A percentile compares a stretch with the other conserved stretches of the same genome.
Conservation (phyloP, 2,329 filamentous ascomycete species). For the Graphilbum ipis-grandicollis region DNA sequence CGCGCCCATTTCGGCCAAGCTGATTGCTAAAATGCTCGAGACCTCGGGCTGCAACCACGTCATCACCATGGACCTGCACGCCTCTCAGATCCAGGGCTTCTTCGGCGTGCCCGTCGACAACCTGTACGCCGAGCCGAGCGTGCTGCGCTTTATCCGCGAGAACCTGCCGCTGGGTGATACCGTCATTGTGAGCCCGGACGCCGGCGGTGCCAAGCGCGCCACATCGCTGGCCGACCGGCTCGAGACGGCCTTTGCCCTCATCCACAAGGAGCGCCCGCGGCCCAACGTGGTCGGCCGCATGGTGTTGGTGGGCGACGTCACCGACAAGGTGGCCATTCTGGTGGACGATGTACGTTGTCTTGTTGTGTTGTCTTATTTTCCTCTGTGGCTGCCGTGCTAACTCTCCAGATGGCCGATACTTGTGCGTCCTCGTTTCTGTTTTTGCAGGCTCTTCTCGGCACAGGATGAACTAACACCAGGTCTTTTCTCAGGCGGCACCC, state of each 20-base stretch:
- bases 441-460: no score
- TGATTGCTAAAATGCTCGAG: slow-evolving; percentile 96
- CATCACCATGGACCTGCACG: slow-evolving; percentile 79
- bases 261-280: slow-evolving; percentile 87
- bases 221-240: slow-evolving; percentile 86
- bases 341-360: slow-evolving; percentile 27
- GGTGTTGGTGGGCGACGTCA: slow-evolving; percentile 89
- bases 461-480: no score
- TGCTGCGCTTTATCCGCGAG: slow-evolving; percentile 78
- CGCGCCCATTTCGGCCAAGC: slow-evolving; percentile 88
- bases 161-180: slow-evolving; percentile 68
- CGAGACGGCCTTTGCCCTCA: slow-evolving; percentile 80
- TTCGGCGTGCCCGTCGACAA: slow-evolving; percentile 72
- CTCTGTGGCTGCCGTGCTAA: neutral
- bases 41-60: slow-evolving; percentile 54
- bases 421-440: no score
- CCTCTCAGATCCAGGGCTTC: slow-evolving; percentile 42
- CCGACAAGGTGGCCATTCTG: slow-evolving; percentile 81
- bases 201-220: slow-evolving; percentile 83
- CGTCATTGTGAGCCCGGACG: slow-evolving; percentile 89
- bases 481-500: slow-evolving; percentile 17
- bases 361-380: neutral
- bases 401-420: slow-evolving; percentile 10
- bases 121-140: slow-evolving; percentile 85
- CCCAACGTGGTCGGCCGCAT: slow-evolving; percentile 70